Base-by-base conservation (phyloP, 2,329 filamentous ascomycete species). In the Juglanconis oblonga region DNA sequence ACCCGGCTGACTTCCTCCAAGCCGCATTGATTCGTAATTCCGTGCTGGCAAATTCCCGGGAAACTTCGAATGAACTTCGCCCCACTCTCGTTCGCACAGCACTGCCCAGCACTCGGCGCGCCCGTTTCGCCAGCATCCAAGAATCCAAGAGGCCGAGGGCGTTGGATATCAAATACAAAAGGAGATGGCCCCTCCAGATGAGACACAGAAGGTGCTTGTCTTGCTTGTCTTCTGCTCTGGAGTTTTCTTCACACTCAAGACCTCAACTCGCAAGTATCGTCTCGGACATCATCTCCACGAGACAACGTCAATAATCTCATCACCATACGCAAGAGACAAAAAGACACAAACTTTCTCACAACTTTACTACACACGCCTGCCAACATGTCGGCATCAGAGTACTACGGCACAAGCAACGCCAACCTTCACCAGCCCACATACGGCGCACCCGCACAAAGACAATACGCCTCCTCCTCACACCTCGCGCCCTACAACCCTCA, bases 341-440 rank as follows among this genome's bases (percentile, higher is more conserved):
- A 4, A 50, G 17, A 42, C 8, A 48, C 35, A 58, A 5, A 17
- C 33, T 29, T n/a, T 4, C 31, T 54, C 52, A 38, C 35, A 40
- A 5, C 33, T 24, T 24, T 24, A 24, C 17, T 24, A 32, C 29
- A 48, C 33, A 14, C 24, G 8, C 38, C 53, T 17, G 14, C 51
- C 14, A 33, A 9, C 17, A 69, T 69, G 67, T 68, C 67, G 35
- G 66, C 67, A 10, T 51, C 63, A 60, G 65, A 67, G 10, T 69
- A 68, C 48, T 69, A 69, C 57, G 29, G 53, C 17, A 49, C 57
- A 40, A 55, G 52, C 17, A 55, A 58, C 52, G 57, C 55, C 29
- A 56, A 62, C 33, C 35, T 56, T 24, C 61, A 40, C 14, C 49
- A 57, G 5, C 42, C 58, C 5, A 40, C 51, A 3, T 63, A 63